These are phyloP conservation scores for Erysimum cheiri DNA, from an alignment of 441 rosid genomes.

Conservation along the genomic window DNA sequence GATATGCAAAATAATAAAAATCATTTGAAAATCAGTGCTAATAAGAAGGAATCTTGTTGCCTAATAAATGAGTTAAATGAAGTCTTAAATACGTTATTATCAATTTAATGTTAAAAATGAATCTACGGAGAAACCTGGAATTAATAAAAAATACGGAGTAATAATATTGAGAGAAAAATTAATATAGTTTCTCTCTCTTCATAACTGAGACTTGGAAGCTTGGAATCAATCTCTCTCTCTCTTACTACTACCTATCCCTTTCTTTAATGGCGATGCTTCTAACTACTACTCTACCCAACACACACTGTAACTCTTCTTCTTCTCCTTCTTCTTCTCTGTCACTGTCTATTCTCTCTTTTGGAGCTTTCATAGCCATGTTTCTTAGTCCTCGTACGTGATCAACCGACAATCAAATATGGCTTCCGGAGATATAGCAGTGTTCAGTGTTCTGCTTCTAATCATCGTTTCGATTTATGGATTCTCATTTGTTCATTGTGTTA, in stretches of 20 bases:
- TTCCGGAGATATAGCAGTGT: conserved; percentile 33
- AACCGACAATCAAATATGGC: conserved; percentile 51
- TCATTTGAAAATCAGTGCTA: conserved; percentile 10
- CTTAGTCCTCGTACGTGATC: conserved; percentile 42
- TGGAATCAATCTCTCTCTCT: conserved; percentile 50
- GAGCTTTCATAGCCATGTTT: conserved; percentile 26
- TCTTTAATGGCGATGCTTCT: conserved; percentile 59
- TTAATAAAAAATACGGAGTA: neutral
- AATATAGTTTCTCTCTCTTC: conserved; percentile 48
- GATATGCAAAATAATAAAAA: neutral
- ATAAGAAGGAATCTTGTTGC: conserved; percentile 23
- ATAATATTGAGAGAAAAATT: neutral
- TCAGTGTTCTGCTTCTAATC: conserved; percentile 34
- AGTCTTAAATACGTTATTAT: conserved; percentile 10
- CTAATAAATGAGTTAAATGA: conserved; percentile 20
- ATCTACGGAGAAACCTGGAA: conserved; percentile 41
- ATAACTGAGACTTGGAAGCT: conserved; percentile 51
- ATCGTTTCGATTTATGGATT: conserved; percentile 49
- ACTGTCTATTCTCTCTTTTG: conserved; percentile 30
- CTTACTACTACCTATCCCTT: conserved; percentile 34
- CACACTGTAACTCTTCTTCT: conserved; percentile 27
- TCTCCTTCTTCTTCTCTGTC: conserved; percentile 34
- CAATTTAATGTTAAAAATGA: conserved; percentile 33
- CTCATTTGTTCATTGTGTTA: conserved; percentile 59
- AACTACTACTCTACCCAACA: conserved; percentile 40